phyloP scores from a whole-genome alignment of 2,329 filamentous ascomycete species.

The Teratosphaeria gauchensis region DNA sequence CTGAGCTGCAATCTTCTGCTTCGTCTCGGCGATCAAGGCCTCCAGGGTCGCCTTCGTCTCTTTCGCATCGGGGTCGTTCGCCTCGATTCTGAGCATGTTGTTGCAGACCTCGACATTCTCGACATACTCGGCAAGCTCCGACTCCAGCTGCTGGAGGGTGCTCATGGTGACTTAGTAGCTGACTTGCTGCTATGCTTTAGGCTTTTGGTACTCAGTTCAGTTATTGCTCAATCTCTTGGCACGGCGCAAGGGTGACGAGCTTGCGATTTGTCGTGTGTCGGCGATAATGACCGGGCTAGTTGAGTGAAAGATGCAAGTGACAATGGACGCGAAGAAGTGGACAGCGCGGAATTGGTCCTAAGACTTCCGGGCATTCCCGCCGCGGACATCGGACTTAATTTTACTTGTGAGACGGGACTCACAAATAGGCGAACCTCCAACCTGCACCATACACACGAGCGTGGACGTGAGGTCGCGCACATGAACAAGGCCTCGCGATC shows the following conservation, averaged over 20 bases:
- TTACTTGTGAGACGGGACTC: too few relatives aligned
- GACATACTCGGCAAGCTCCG: constrained; percentile 56
- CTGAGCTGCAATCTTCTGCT: constrained; percentile 72
- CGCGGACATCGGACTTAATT: too few relatives aligned
- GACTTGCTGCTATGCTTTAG: neutral
- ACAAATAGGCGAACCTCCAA: neutral
- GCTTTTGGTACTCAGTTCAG: constrained; percentile 3
- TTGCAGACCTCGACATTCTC: constrained; percentile 19
- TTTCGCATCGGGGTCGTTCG: constrained; percentile 68
- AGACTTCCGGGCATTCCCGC: neutral
- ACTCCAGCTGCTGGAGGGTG: constrained; percentile 65
- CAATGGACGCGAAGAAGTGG: neutral
- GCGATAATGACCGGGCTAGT: neutral
- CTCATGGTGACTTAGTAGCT: constrained; percentile 19
- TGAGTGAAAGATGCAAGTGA: neutral
- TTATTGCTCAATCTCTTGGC: neutral
- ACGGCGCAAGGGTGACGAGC: neutral
- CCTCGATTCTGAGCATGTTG: constrained; percentile 40
- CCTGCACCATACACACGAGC: neutral
- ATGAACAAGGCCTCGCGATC: neutral
- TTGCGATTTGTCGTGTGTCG: neutral
- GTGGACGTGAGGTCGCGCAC: neutral
- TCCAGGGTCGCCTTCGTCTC: constrained; percentile 72
- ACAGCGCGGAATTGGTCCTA: neutral
- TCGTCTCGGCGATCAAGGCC: constrained; percentile 67